These are phyloP conservation scores for Solanum lycopersicoides DNA, from an alignment of 257 asterid species.

Conservation along the genomic window DNA sequence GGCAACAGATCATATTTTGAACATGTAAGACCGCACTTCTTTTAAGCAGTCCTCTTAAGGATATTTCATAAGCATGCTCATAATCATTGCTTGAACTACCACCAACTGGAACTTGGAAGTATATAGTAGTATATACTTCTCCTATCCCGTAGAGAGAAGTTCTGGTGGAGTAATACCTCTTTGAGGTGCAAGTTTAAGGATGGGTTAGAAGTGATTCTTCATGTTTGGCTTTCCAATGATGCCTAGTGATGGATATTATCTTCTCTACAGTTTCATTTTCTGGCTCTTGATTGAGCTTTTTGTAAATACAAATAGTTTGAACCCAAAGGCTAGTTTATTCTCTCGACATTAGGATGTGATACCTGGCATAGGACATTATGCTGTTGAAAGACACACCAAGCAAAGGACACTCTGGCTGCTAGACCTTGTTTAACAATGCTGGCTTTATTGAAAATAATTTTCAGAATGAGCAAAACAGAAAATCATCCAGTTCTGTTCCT, in stretches of 20 bases:
- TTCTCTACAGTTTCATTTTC: not conserved
- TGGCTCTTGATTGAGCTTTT: not conserved
- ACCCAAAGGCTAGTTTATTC: not conserved
- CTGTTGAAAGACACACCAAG: not conserved
- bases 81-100: not conserved
- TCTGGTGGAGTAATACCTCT: not conserved
- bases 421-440: not conserved
- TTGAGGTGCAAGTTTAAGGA: not conserved
- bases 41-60: not conserved
- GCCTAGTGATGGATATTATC: not conserved
- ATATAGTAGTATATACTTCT: not conserved
- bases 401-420: not conserved
- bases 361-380: not conserved
- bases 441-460: not conserved
- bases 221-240: not conserved
- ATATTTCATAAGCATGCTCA: not conserved
- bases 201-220: not conserved
- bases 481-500: not conserved
- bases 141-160: not conserved
- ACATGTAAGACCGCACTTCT: slow-evolving; percentile 46
- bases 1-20: slow-evolving; percentile 86
- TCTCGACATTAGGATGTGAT: not conserved
- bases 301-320: not conserved
- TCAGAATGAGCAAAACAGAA: not conserved
- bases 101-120: not conserved